A percentile compares a stretch with the other conserved stretches of the same genome.
Evolutionary conservation across 1,139 yeast species (phyloP).

Genomic region (Geotrichum restrictum): DNA sequence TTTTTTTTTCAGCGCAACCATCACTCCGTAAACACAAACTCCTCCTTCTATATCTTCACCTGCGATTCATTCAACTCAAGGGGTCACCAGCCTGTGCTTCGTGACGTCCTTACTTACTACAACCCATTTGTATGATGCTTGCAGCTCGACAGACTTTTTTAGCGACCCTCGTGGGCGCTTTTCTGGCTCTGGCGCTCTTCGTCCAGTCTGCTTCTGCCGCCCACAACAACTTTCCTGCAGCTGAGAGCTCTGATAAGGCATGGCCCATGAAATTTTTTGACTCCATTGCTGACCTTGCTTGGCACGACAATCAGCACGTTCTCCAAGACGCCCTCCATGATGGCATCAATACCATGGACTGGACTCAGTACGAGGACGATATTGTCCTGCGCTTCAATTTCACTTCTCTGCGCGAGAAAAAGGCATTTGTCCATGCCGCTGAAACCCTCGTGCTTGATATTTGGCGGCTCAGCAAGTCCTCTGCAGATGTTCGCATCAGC

Average conservation of each 20-base stretch:
- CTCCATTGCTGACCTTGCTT: conserved; percentile 3
- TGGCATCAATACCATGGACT: conserved; percentile 17
- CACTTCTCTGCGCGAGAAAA: conserved; percentile 28
- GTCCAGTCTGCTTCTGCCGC: conserved; percentile 6
- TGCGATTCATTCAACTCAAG: neutral
- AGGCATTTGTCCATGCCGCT: conserved; percentile 32
- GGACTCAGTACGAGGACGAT: conserved; percentile 47
- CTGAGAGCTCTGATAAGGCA: conserved; percentile 7
- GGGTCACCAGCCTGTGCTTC: neutral
- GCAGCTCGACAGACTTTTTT: conserved; percentile 16
- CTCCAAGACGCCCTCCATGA: conserved; percentile 10
- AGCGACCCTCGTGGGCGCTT: conserved; percentile 20
- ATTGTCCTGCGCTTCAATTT: conserved; percentile 50
- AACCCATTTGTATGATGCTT: neutral
- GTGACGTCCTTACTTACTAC: neutral
- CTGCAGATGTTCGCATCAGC: conserved; percentile 35
- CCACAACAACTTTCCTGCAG: conserved; percentile 15
- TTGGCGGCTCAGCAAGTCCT: conserved; percentile 36
- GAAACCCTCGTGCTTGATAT: conserved; percentile 37
- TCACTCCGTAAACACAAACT: neutral
- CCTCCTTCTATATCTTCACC: neutral
- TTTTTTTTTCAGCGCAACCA: too few relatives aligned
- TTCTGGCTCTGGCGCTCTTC: conserved; percentile 15
- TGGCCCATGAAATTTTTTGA: conserved; percentile 13
- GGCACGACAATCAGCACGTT: conserved; percentile 13